phyloP scores from a whole-genome alignment of 306 rosid species.

The Begonia peltatifolia region DNA sequence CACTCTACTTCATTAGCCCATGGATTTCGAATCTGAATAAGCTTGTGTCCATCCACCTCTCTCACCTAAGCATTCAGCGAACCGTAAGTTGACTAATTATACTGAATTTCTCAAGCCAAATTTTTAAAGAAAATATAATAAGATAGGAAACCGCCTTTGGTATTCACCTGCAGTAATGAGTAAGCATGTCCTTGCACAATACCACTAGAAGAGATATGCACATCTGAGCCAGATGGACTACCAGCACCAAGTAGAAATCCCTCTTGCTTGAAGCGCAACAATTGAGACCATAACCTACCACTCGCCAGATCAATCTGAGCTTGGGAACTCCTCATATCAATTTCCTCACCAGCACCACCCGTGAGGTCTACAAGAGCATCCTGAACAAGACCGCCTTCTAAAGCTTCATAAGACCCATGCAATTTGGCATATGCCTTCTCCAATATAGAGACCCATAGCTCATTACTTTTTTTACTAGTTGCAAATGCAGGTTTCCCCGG shows the following conservation, averaged over 20 bases:
- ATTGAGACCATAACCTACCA: constrained; percentile 95
- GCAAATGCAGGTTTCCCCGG: constrained; percentile 97
- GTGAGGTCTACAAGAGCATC: constrained; percentile 99
- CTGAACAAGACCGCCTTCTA: constrained; percentile 99
- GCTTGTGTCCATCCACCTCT: constrained; percentile 97
- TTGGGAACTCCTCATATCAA: constrained; percentile 91
- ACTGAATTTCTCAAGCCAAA: neutral
- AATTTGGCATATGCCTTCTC: constrained; percentile 99
- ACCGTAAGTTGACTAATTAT: neutral
- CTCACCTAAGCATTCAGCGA: constrained; percentile 36
- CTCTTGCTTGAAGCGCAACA: constrained; percentile 92
- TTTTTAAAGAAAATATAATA: no score
- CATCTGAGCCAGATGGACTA: constrained; percentile 98
- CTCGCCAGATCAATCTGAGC: constrained; percentile 99
- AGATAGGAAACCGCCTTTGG: neutral
- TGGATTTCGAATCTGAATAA: constrained; percentile 96
- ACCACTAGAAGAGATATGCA: constrained; percentile 93
- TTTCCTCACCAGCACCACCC: constrained; percentile 99
- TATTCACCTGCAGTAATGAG: constrained; percentile 74
- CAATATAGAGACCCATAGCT: constrained; percentile 94
- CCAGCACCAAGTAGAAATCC: constrained; percentile 97
- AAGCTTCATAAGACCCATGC: constrained; percentile 97
- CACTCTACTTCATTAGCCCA: constrained; percentile 99
- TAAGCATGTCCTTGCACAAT: constrained; percentile 99
- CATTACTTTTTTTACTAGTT: constrained; percentile 79